Evolutionary conservation across 179 eudicot species (phyloP).

Genomic region (Patellifolia procumbens): DNA sequence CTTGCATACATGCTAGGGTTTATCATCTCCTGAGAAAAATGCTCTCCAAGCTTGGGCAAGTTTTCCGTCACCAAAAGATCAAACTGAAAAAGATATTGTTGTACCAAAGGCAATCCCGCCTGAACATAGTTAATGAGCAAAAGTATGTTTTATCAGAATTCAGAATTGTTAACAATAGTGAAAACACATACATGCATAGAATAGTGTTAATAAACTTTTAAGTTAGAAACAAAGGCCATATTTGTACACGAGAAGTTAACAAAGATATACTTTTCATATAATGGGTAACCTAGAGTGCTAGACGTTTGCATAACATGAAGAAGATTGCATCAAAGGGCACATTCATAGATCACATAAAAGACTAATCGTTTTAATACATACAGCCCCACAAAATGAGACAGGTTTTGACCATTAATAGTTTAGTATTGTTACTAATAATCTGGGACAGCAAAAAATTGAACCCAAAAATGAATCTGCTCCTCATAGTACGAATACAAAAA

Average conservation of each 20-base stretch:
- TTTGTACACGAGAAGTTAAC: background rate
- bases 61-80: slow-evolving; percentile 75
- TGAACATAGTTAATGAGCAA: slow-evolving; percentile 36
- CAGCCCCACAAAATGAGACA: too few species aligned
- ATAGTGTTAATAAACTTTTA: background rate
- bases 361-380: background rate
- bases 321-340: slow-evolving; percentile 1
- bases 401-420: background rate
- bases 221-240: background rate
- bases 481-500: background rate
- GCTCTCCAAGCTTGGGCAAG: slow-evolving; percentile 91
- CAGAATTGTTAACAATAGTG: background rate
- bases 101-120: slow-evolving; percentile 98
- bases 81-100: slow-evolving; percentile 88
- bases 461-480: background rate
- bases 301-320: background rate
- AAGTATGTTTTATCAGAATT: slow-evolving; percentile 5
- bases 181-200: background rate
- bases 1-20: slow-evolving; percentile 99
- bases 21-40: slow-evolving; percentile 81
- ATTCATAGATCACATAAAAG: background rate
- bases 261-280: background rate
- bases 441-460: background rate
- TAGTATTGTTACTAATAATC: background rate
- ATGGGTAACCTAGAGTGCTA: background rate